Base-by-base conservation (phyloP, 2,329 filamentous ascomycete species). In the Fragosphaeria purpurea region DNA sequence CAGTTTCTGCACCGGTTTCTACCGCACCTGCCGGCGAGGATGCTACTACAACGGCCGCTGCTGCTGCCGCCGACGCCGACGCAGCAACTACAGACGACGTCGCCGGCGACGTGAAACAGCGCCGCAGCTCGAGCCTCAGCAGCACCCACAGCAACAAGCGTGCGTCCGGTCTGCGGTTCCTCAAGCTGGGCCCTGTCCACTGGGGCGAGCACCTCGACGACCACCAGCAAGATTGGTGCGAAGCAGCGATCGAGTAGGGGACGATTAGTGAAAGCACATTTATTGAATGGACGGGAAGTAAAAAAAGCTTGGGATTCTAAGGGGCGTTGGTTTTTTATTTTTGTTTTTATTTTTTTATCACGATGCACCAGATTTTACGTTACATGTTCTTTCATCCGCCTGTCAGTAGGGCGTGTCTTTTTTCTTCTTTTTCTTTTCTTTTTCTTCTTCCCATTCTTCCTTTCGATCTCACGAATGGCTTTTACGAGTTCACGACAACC, bases 141-240 rank as follows among this genome's bases (percentile, higher is more conserved):
- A 76, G 72, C 62, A 64, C 65, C 55, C 65, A 61, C 59, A 70
- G 65, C 60, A 61, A 59, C 47, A 40, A 34, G 42, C 37, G 33
- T 58, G 60, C 60, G 50, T 55, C 58, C 39, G 59, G 59, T 51
- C 63, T 69, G 57, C 71, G 73, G 52, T 76, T 83, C 64, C 73
- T 84, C 58, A 82, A 81, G 70, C 76, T 84, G 52, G 76, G 77
- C 31, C 79, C 79, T 37, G 79, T 83, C 53, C 77, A 82, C 72
- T 81, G 72, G 65, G 80, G 80, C 57, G 78, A 77, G 70, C 75
- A 79, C 64, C 67, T 68, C 30, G 77, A 71, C 55, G 76, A 75
- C 50, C 69, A 77, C 68, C 73, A 77, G 67, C 70, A 67, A 44
- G 79, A 82, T 69, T 81, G 69, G 63, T 65, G 74, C 64, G 72